Base-by-base conservation (phyloP, 768 basidiomycete species). In the Xanthoconium purpureum region DNA sequence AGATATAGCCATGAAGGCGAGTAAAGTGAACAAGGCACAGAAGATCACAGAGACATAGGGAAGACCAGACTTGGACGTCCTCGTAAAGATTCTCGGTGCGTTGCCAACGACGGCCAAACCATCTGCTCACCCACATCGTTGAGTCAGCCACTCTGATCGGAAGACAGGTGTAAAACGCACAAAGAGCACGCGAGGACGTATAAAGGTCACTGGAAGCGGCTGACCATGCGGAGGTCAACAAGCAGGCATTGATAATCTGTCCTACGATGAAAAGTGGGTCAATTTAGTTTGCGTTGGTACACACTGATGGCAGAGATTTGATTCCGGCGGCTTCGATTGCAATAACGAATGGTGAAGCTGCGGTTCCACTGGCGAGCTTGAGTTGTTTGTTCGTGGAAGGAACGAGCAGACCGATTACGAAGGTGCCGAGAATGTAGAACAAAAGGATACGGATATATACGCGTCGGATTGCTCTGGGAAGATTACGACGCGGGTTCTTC, bases 191-290 rank as follows among this genome's bases (percentile, higher is more conserved):
- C 17, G 93, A 94, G 45, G 88, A 87, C 5, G 92, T 94, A 74
- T 93, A 96, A 45, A 97, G 70, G 68, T 96, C 93, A 69, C 88
- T 89, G 24, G 87, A 87, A 6, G 90, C 91, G 35, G 94, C 94
- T 28, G 94, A 96, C 88, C 91, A 94, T 6, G 94, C 94, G 3
- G 93, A 91, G 38, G 89, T 91, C 60, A 98, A 73, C 14, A 96
- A 78, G 68, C 83, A 85, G 4, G 88, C 89, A 65, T 91, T 93
- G 68, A 92, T 91, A 38, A 91, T 75, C 86, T 88, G 44, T 13
- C 9, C 20, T 32, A 3, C 18, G 29, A 44, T 47, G 14, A 62
- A 52, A n/a, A 55, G 33, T 18, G 24, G 37, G 5, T 24, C 24
- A 49, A 20, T 20, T 66, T 64, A 20, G 57, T 24, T 42, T 47